Percentiles rank a stretch among this genome's conserved stretches.
phyloP scores from a whole-genome alignment of 345 rosid species.

The Sonneratia alba region DNA sequence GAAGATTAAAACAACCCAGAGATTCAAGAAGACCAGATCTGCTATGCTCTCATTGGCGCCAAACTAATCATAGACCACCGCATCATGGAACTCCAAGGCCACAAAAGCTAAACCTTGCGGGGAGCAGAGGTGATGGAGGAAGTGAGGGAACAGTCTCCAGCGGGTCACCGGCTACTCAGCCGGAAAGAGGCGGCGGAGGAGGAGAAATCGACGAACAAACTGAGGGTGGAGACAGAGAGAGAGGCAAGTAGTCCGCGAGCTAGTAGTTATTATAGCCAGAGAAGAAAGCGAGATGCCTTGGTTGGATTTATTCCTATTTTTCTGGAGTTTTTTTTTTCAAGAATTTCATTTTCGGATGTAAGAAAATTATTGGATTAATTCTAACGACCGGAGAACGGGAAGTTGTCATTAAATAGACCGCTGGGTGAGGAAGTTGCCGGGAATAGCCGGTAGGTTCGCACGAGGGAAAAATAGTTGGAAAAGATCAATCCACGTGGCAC shows the following conservation, averaged over 20 bases:
- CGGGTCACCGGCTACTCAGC: conserved; percentile 24
- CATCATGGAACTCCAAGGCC: neutral
- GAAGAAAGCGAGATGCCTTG: neutral
- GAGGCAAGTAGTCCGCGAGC: neutral
- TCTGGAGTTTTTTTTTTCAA: too few species aligned
- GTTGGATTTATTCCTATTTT: too few species aligned
- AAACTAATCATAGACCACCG: neutral
- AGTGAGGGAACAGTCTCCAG: conserved; percentile 12
- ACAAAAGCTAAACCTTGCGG: conserved; percentile 18
- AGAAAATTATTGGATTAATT: too few species aligned
- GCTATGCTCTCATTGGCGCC: neutral
- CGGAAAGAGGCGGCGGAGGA: conserved; percentile 24
- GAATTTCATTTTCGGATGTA: neutral
- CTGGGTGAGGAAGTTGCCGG: neutral
- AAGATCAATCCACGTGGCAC: neutral
- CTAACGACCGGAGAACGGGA: neutral
- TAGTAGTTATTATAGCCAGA: conserved; percentile 23
- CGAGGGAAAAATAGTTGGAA: too few species aligned
- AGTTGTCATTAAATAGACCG: neutral
- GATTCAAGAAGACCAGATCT: conserved; percentile 5
- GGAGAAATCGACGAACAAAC: conserved; percentile 15
- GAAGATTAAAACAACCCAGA: neutral
- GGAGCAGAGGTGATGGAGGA: conserved; percentile 9
- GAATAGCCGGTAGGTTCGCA: neutral
- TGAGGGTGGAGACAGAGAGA: conserved; percentile 19